Percentiles rank a stretch among this genome's conserved stretches.
These are phyloP conservation scores for Mortierella antarctica DNA, from an alignment of 192 early-diverging fungal species.

Conservation along the genomic window DNA sequence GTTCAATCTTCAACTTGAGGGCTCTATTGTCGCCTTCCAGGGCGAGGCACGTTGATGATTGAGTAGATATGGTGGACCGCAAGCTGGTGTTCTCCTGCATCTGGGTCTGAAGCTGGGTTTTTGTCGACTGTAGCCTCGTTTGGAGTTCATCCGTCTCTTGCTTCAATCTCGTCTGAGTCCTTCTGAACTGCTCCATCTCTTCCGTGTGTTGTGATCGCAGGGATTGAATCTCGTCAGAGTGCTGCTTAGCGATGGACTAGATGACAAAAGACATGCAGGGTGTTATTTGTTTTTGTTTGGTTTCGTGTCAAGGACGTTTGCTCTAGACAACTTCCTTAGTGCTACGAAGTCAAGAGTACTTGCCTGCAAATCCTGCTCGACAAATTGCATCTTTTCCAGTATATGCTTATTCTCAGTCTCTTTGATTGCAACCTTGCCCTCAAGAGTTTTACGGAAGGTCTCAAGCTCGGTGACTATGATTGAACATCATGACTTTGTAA, in stretches of 20 bases:
- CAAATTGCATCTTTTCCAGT: constrained; percentile 47
- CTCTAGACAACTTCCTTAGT: neutral
- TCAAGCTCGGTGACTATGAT: constrained; percentile 41
- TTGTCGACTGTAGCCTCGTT: constrained; percentile 33
- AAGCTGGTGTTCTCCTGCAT: constrained; percentile 56
- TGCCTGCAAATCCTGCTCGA: constrained; percentile 52
- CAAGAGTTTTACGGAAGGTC: constrained; percentile 60
- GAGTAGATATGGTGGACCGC: constrained; percentile 59
- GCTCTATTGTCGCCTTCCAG: constrained; percentile 60
- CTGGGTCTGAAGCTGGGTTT: constrained; percentile 44
- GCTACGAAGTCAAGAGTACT: neutral
- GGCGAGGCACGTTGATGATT: constrained; percentile 55
- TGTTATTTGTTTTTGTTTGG: no score
- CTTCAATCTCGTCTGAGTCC: constrained; percentile 43
- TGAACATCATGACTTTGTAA: neutral
- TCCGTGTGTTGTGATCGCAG: constrained; percentile 34
- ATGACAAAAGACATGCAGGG: neutral
- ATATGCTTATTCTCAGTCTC: constrained; percentile 69
- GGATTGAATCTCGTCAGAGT: constrained; percentile 48
- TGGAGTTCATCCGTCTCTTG: constrained; percentile 43
- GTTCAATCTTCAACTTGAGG: constrained; percentile 50
- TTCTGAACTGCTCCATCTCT: constrained; percentile 49
- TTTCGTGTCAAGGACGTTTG: no score
- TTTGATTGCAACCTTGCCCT: constrained; percentile 68
- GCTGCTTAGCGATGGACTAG: constrained; percentile 50